A percentile compares a stretch with the other conserved stretches of the same genome.
phyloP scores from a whole-genome alignment of 768 basidiomycete species.

The Mycena olivaceomarginata region DNA sequence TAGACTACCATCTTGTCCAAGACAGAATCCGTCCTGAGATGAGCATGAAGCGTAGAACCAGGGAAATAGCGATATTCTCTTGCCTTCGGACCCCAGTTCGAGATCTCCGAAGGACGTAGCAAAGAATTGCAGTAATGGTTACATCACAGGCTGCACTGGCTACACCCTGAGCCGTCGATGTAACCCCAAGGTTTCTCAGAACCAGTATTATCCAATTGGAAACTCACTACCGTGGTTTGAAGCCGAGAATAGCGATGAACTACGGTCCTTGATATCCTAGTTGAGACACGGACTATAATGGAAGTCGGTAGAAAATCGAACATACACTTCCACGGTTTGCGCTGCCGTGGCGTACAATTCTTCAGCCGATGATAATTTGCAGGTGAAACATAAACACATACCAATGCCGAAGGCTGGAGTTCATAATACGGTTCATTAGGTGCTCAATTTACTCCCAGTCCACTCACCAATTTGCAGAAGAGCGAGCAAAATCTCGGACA shows the following conservation, averaged over 20 bases:
- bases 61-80: not conserved
- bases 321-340: conserved; percentile 1
- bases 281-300: not conserved
- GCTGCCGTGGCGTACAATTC: not conserved
- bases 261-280: not conserved
- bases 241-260: not conserved
- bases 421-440: not conserved
- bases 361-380: not conserved
- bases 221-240: not conserved
- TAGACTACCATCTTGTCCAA: not conserved
- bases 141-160: not conserved
- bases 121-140: not conserved
- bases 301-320: not conserved
- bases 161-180: not conserved
- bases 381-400: not conserved
- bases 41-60: not conserved
- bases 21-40: not conserved
- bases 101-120: not conserved
- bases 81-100: not conserved
- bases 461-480: not conserved
- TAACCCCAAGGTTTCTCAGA: not conserved
- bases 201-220: not conserved
- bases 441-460: not conserved
- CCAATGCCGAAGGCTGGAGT: not conserved
- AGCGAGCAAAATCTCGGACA: not conserved